Evolutionary conservation across 192 early-diverging fungal species (phyloP).

Genomic region (Phlyctochytrium arcticum): DNA sequence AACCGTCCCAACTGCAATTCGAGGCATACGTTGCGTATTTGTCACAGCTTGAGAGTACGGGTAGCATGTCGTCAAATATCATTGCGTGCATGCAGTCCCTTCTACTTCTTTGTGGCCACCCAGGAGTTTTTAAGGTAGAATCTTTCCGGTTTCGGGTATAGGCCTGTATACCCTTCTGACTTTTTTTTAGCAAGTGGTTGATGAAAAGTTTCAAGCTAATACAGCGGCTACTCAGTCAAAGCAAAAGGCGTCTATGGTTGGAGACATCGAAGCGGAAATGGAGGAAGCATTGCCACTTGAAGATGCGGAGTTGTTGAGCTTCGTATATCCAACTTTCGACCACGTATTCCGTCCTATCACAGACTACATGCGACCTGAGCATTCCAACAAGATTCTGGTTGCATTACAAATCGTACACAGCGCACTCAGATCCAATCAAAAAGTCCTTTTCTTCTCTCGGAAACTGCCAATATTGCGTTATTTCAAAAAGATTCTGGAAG

Average conservation of each 20-base stretch:
- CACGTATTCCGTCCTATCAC: slow-evolving; percentile 1
- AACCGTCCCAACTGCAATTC: slow-evolving; percentile 53
- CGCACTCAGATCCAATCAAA: slow-evolving; percentile 50
- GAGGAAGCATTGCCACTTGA: not conserved
- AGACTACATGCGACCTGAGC: slow-evolving; percentile 3
- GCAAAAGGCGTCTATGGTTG: not conserved
- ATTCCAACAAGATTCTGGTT: slow-evolving; percentile 34
- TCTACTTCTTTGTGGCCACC: slow-evolving; percentile 9
- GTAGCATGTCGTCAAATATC: not conserved
- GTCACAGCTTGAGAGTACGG: not conserved
- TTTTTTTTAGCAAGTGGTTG: no score
- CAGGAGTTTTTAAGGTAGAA: slow-evolving; percentile 6
- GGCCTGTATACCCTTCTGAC: no score
- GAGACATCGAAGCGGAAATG: not conserved
- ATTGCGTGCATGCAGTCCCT: not conserved
- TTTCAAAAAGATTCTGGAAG: not conserved
- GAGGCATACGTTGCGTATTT: slow-evolving; percentile 51
- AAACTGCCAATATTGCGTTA: slow-evolving; percentile 64
- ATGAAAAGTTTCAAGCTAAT: no score
- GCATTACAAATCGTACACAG: slow-evolving; percentile 51
- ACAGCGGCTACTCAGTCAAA: no score
- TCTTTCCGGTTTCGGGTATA: no score
- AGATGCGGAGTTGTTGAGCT: not conserved
- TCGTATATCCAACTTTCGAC: slow-evolving; percentile 5
- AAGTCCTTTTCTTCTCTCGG: slow-evolving; percentile 70